Conservation (phyloP, 2,329 filamentous ascomycete genomes). For the Ascocoryne sarcoides region DNA sequence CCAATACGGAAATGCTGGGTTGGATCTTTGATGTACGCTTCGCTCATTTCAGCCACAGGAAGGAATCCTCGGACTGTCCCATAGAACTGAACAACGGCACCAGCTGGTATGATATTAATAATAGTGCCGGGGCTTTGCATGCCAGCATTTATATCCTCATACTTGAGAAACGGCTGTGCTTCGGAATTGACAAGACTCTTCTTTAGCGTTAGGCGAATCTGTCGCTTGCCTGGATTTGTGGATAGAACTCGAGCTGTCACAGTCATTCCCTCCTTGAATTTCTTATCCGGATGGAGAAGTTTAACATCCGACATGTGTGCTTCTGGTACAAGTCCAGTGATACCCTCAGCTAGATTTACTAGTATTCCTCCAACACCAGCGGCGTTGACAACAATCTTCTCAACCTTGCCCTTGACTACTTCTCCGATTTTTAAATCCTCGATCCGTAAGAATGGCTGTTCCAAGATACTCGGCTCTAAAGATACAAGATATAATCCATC, state of each 20-base stretch:
- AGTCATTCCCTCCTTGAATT: conserved; percentile 78
- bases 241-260: conserved; percentile 83
- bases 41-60: conserved; percentile 94
- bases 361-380: conserved; percentile 75
- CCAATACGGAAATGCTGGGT: conserved; percentile 81
- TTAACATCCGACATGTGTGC: conserved; percentile 82
- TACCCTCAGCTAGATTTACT: conserved; percentile 75
- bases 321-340: conserved; percentile 81
- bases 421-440: conserved; percentile 81
- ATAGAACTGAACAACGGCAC: conserved; percentile 90
- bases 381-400: conserved; percentile 72
- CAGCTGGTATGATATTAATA: conserved; percentile 66
- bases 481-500: conserved; percentile 83
- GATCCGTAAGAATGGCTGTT: conserved; percentile 83
- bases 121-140: conserved; percentile 80
- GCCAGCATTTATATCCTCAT: conserved; percentile 63
- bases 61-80: conserved; percentile 76
- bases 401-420: conserved; percentile 72
- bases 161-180: conserved; percentile 66
- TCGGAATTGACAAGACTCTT: conserved; percentile 92
- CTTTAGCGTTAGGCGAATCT: conserved; percentile 83
- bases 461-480: conserved; percentile 70
- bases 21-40: conserved; percentile 86
- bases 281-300: conserved; percentile 89
- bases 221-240: conserved; percentile 63